phyloP scores from a whole-genome alignment of 2,329 filamentous ascomycete species.

The Neurospora sp. region DNA sequence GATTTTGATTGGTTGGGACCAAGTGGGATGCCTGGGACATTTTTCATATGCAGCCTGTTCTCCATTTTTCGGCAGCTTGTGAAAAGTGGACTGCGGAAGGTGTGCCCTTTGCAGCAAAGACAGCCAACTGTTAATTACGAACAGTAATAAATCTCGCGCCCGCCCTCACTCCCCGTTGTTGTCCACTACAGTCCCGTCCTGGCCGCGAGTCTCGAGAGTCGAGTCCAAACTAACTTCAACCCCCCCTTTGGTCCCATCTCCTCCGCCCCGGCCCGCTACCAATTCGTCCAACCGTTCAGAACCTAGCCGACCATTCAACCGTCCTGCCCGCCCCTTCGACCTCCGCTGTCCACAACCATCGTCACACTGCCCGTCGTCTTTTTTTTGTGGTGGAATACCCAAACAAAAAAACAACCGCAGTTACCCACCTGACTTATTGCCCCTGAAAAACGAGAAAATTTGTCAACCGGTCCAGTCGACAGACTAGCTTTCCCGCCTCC shows the following conservation, averaged over 20 bases:
- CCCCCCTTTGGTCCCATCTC: background rate
- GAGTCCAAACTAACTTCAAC: background rate
- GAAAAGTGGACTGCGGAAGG: background rate
- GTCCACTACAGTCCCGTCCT: background rate
- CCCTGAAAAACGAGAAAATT: background rate
- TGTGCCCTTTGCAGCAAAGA: background rate
- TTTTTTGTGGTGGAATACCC: background rate
- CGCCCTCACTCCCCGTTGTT: background rate
- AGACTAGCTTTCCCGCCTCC: background rate
- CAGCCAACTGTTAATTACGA: background rate
- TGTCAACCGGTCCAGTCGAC: background rate
- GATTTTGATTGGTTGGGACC: background rate
- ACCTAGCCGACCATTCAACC: background rate
- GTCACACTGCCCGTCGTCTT: background rate
- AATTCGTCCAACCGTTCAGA: background rate
- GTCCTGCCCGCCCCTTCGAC: background rate
- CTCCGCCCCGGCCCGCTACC: background rate
- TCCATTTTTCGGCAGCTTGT: background rate
- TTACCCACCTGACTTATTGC: background rate
- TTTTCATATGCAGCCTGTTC: background rate
- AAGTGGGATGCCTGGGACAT: background rate
- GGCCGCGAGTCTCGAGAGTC: background rate
- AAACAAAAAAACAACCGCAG: background rate
- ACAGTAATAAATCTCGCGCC: background rate
- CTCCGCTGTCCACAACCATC: background rate